Percentiles rank a stretch among this genome's conserved stretches.
Evolutionary conservation across 2,329 filamentous ascomycete genomes (phyloP).

Genomic region (Aspergillus sojae): DNA sequence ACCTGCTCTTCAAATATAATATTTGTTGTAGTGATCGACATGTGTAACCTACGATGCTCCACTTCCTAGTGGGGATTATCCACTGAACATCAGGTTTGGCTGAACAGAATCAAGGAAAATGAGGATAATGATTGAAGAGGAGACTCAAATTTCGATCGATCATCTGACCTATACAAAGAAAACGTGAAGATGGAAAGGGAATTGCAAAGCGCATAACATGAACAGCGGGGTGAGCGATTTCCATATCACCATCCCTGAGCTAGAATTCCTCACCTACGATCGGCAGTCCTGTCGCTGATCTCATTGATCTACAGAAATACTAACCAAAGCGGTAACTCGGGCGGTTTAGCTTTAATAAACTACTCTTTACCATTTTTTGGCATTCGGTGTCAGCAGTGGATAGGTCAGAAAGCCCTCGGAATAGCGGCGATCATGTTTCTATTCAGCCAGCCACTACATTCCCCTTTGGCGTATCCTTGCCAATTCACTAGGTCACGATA

Average conservation of each 20-base stretch:
- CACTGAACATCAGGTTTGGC: background rate
- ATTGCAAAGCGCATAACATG: too few relatives aligned
- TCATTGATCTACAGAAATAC: background rate
- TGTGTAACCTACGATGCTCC: too few relatives aligned
- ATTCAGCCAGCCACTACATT: background rate
- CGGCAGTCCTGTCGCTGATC: too few relatives aligned
- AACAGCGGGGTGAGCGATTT: background rate
- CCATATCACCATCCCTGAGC: background rate
- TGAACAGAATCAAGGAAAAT: background rate
- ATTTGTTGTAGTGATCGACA: too few relatives aligned
- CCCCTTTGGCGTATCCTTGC: background rate
- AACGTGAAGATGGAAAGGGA: background rate
- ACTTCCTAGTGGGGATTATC: too few relatives aligned
- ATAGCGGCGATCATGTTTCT: too few relatives aligned
- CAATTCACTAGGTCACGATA: accelerated
- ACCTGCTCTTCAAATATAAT: too few relatives aligned
- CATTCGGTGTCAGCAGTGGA: too few relatives aligned
- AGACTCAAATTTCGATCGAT: too few relatives aligned
- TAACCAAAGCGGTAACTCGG: background rate
- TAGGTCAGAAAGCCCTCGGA: background rate
- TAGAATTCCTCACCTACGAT: too few relatives aligned
- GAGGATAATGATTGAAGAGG: accelerated
- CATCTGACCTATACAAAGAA: background rate
- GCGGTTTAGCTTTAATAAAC: background rate
- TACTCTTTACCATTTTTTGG: background rate